Evolutionary conservation across 2,329 filamentous ascomycete genomes (phyloP), one percentile per base, ranked within the genome.

Genomic region (Monosporascus sp.): DNA sequence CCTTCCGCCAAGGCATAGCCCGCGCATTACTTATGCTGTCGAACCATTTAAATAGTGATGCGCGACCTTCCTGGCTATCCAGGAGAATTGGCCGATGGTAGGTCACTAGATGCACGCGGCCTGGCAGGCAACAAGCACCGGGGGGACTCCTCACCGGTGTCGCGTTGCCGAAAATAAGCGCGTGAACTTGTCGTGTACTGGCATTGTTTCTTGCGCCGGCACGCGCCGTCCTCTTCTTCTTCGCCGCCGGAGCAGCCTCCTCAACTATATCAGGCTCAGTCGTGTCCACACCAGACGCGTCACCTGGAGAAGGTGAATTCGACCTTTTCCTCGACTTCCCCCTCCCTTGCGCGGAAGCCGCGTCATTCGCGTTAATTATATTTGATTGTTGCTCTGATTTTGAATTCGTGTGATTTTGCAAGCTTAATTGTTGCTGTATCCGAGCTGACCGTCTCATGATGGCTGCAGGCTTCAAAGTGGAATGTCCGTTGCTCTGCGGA

Each of bases 1-100:
- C 56, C 58, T 83, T 81, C 31, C 83, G 78, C 80, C 80, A 83
- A 2, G 80, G 80, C 80, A 83, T 83, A 14, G 70, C 66, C n/a
- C 80, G 79, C 1, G 68, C 56, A 14, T 68, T 63, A 61, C 73
- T 74, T 37, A 76, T 73, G 5, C 68, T 56, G 57, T 80, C 77
- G 59, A 81, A 83, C 80, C 80, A 83, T 17, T 60, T 35, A 2
- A 83, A 72, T 1, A 83, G 71, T 5, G 70, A 57, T 1, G 60
- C 58, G 2, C 75, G 72, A 17, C 66, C 60, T 1, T 63, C 41
- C 4, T 57, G 56, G 19, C 68, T 72, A 53, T 74, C 66, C 2
- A 83, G 70, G 3, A 83, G 69, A 5, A 77, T 66, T 0, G 80
- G 79, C 2, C 70, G 69, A 61, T 83, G 80, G 53, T 83, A 83